Evolutionary conservation across 345 rosid species (phyloP).

Genomic region (Turnera subulata): DNA sequence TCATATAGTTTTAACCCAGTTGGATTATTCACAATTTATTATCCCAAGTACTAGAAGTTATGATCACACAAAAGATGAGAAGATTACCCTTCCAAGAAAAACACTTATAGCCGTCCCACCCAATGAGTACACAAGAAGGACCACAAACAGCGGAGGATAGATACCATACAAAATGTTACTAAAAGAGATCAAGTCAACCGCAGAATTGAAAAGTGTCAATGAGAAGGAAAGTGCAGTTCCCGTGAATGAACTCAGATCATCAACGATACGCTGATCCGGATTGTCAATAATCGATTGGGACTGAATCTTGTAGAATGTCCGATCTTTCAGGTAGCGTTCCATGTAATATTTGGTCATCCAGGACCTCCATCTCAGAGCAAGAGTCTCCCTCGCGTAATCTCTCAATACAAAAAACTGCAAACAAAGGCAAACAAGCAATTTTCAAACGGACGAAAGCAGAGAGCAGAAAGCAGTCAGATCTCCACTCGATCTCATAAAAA

Average conservation of each 20-base stretch:
- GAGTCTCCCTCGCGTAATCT: conserved; percentile 83
- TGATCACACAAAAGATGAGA: not conserved
- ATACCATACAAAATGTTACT: conserved; percentile 90
- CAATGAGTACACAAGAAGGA: conserved; percentile 73
- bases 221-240: conserved; percentile 88
- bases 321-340: conserved; percentile 69
- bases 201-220: conserved; percentile 69
- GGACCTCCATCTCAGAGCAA: conserved; percentile 87
- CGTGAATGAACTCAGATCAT: conserved; percentile 85
- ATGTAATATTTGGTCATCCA: conserved; percentile 94
- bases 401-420: conserved; percentile 83
- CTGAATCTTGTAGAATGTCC: conserved; percentile 84
- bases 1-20: conserved; percentile 9
- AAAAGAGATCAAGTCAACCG: conserved; percentile 85
- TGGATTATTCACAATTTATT: not conserved
- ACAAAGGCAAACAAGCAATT: not conserved
- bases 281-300: conserved; percentile 90
- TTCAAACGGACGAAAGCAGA: not conserved
- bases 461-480: no score
- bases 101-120: conserved; percentile 87
- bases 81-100: conserved; percentile 73
- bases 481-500: not conserved
- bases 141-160: conserved; percentile 80
- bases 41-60: conserved; percentile 1
- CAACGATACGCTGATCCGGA: conserved; percentile 95